Base-by-base conservation (phyloP, 164 flowering plant genomes). In the Macadamia integrifolia region DNA sequence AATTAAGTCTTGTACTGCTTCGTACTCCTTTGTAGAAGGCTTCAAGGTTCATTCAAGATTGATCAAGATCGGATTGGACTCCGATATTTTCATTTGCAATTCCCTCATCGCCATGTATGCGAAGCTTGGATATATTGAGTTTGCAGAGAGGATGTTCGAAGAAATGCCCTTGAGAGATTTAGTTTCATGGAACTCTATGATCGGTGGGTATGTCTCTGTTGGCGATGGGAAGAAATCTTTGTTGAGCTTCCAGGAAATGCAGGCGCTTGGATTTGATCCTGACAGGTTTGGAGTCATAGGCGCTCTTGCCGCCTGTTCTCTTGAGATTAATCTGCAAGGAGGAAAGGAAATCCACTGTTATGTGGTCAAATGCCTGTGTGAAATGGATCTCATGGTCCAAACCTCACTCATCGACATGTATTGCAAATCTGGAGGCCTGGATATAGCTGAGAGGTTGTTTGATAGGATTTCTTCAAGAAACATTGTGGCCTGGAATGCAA, bases 121-220 rank as follows among this genome's bases (percentile, higher is more conserved):
- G 3, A 85, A 87, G 70, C 44, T 79, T 62, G 88, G 90, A n/a
- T 72, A 67, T 40, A 60, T 79, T 17, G 84, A 76, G 56, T 62
- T 7, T 69, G 85, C 88, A 0, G 82, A 82, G 76, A 79, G 64
- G 40, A 72, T 87, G 70, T 91, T 91, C 67, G 70, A 63, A 1
- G 82, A 82, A 72, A 91, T 91, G 91, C 73, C 71, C 9, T 46
- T 60, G 3, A 82, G 75, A 70, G 90, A 88, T 68, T 61, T 80
- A 68, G 88, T 85, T 69, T 84, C 92, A 18, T 91, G 97, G 97
- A 87, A 88, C 68, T 86, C 92, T 6, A 82, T 91, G 83, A 77
- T 88, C 65, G 67, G 75, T 72, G 92, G 85, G 65, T 85, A 79
- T 79, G 77, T 71, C 65, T 77, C 67, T 0, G 76, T 44, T 71